Evolutionary conservation across 257 asterid genomes (phyloP), one percentile per base, ranked within the genome.

Genomic region (Rubia yunnanensis): DNA sequence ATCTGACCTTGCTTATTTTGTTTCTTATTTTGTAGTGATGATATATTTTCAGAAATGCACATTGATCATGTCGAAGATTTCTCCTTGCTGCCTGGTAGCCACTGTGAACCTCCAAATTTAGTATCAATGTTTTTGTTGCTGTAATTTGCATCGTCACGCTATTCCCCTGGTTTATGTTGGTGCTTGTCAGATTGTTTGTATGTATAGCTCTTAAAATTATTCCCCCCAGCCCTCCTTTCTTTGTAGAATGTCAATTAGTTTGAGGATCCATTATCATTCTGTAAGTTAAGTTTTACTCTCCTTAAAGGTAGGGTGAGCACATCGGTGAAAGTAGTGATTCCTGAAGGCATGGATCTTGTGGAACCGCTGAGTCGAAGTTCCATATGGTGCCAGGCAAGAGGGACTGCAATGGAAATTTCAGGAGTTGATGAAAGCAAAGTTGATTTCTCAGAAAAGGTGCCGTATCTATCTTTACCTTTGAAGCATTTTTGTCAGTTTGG

Each of bases 311-410:
- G 57, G 70, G 85, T 86, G 69, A 87, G 79, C 66, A 83, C 87
- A 81, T 68, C 54, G 67, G 48, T 92, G 89, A 76, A 74, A 67
- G 54, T 87, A 10, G 79, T 78, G 50, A 79, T 87, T 56, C 97
- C 99, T 55, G 80, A 56, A 66, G 64, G 82, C 78, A 58, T 87
- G 52, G 85, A 79, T 74, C 82, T 92, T 54, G 84, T 87, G 28
- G 99, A 92, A 75, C 83, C 72, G n/a, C 85, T 87, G 64, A 79
- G 81, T 73, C 86, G 84, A 78, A 87, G 83, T 65, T 83, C 87
- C 70, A 72, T 87, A 72, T 86, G 97, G 97, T 80, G 92, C 78
- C 99, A 78, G 74, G 85, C 86, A 49, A 87, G 96, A 81, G 97
- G 99, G 61, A 84, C 99, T 8, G 96, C 95, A 5, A 69, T 82